Conservation (phyloP, 805 yeast species). For the Tetrapisispora namnaoensis region DNA sequence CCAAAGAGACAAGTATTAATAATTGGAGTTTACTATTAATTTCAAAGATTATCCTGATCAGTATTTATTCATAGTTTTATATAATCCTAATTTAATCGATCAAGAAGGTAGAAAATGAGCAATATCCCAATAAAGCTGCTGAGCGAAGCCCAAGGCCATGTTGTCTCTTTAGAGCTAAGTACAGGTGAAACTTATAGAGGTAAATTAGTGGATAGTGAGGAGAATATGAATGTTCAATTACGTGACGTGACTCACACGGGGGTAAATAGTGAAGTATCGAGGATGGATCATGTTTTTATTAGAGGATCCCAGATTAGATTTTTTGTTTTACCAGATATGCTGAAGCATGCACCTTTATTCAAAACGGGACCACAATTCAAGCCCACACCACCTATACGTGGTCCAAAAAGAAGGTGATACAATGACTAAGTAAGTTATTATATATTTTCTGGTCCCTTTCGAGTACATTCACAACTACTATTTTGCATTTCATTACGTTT, state of each 20-base stretch:
- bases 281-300: constrained; percentile 75
- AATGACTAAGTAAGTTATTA: not conserved
- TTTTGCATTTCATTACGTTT: not conserved
- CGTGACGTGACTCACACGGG: constrained; percentile 73
- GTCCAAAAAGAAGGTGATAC: constrained; percentile 35
- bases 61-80: too few relatives aligned
- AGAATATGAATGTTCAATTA: constrained; percentile 86
- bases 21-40: too few relatives aligned
- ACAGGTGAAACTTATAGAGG: constrained; percentile 88
- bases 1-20: too few relatives aligned
- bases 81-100: too few relatives aligned
- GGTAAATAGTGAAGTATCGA: constrained; percentile 62
- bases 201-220: constrained; percentile 77
- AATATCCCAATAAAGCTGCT: constrained; percentile 71
- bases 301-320: constrained; percentile 87
- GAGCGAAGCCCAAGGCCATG: constrained; percentile 85
- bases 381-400: constrained; percentile 66
- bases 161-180: constrained; percentile 68
- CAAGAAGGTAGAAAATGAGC: constrained; percentile 8
- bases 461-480: not conserved
- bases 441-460: not conserved
- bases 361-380: constrained; percentile 43
- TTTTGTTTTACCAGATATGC: constrained; percentile 79
- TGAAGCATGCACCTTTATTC: constrained; percentile 83
- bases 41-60: too few relatives aligned